Evolutionary conservation across 495 filamentous ascomycete genomes (phyloP).

Genomic region (Pseudomonodictys pantanalensis): DNA sequence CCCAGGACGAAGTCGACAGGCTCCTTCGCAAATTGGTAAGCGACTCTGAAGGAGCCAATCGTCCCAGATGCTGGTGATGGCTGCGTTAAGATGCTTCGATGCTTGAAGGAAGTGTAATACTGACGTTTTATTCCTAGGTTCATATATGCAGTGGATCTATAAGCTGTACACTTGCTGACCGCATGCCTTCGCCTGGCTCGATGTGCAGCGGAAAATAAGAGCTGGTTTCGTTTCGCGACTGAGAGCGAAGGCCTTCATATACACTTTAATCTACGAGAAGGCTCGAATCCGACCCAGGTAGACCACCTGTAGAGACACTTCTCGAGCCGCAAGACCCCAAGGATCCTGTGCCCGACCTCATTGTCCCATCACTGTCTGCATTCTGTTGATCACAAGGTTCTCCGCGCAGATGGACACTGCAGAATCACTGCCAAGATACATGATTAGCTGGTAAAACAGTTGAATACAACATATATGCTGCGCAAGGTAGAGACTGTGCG

Average conservation of each 20-base stretch:
- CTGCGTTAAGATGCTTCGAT: neutral
- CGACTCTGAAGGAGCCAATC: neutral
- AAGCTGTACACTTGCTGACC: neutral
- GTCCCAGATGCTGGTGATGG: neutral
- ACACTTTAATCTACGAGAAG: neutral
- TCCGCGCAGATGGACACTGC: conserved; percentile 16
- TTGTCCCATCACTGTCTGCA: conserved; percentile 24
- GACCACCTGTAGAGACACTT: neutral
- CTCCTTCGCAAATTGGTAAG: conserved; percentile 24
- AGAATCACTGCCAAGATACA: conserved; percentile 28
- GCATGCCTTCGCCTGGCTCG: neutral
- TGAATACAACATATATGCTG: conserved; percentile 12
- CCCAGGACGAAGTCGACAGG: conserved; percentile 23
- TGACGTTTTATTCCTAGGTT: neutral
- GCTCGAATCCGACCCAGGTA: neutral
- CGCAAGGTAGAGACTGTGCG: conserved; percentile 1
- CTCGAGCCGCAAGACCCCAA: conserved; percentile 3
- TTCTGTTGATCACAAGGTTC: conserved; percentile 30
- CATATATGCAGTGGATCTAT: neutral
- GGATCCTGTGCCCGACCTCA: neutral
- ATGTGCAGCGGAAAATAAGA: neutral
- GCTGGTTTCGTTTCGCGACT: neutral
- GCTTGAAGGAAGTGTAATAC: neutral
- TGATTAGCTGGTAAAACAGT: conserved; percentile 27
- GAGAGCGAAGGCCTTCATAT: neutral